These are phyloP conservation scores for Fonsecaea pugnacius DNA, from an alignment of 2,329 filamentous ascomycete species.

Conservation along the genomic window DNA sequence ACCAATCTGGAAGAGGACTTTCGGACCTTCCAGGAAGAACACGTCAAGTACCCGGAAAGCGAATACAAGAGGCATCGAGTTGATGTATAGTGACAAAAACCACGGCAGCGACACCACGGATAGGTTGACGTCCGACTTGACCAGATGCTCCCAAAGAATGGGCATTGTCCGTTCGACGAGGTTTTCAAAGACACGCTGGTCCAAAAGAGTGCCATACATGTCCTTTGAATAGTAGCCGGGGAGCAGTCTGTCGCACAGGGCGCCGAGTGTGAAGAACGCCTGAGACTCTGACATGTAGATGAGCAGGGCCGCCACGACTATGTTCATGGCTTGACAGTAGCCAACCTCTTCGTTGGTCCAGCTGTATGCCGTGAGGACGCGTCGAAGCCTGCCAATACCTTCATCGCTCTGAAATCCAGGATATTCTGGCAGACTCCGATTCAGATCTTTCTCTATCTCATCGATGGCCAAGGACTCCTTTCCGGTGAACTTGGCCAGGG, in stretches of 20 bases:
- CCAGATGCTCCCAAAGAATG: slow-evolving; percentile 96
- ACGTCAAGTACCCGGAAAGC: slow-evolving; percentile 96
- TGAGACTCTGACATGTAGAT: slow-evolving; percentile 98
- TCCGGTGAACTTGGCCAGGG: slow-evolving; percentile 79
- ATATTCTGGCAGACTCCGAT: slow-evolving; percentile 94
- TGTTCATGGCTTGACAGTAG: slow-evolving; percentile 99
- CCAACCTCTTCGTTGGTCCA: slow-evolving; percentile 96
- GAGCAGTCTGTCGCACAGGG: slow-evolving; percentile 87
- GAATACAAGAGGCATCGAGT: slow-evolving; percentile 98
- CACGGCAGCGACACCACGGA: slow-evolving; percentile 96
- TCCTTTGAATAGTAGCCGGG: slow-evolving; percentile 98
- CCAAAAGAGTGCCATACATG: slow-evolving; percentile 97
- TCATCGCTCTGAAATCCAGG: slow-evolving; percentile 96
- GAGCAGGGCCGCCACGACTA: slow-evolving; percentile 93
- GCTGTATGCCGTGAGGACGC: slow-evolving; percentile 94
- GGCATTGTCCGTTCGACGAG: slow-evolving; percentile 99
- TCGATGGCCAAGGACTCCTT: slow-evolving; percentile 93
- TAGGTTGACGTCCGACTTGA: slow-evolving; percentile 93
- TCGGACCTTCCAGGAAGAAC: slow-evolving; percentile 97
- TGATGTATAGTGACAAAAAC: slow-evolving; percentile 98
- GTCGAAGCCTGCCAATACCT: slow-evolving; percentile 83
- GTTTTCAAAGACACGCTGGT: slow-evolving; percentile 96
- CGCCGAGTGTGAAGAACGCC: slow-evolving; percentile 90
- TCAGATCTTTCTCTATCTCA: slow-evolving; percentile 98
- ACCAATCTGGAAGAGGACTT: slow-evolving; percentile 95